Percentiles rank a stretch among this genome's conserved stretches.
Evolutionary conservation across 148 eudicot genomes (phyloP).

Genomic region (Linanthus parryae): DNA sequence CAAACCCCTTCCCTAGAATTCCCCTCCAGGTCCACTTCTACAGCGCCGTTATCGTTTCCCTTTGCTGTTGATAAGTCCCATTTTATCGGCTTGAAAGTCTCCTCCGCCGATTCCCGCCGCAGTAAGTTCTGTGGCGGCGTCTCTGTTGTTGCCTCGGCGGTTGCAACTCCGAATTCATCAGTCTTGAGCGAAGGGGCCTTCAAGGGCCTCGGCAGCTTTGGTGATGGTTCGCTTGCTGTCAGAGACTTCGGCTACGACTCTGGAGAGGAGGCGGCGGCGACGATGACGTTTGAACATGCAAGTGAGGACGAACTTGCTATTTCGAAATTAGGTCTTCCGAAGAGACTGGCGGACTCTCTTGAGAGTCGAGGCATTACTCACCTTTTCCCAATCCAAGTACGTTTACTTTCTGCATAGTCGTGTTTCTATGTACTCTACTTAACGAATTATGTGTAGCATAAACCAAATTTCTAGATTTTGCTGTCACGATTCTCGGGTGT

Average conservation of each 20-base stretch:
- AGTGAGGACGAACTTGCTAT: constrained; percentile 56
- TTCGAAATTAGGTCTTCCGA: constrained; percentile 67
- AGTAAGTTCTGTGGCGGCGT: constrained; percentile 14
- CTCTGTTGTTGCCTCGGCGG: constrained; percentile 41
- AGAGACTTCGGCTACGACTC: constrained; percentile 24
- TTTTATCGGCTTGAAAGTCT: constrained; percentile 9
- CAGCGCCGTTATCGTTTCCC: no score
- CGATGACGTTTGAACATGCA: constrained; percentile 3
- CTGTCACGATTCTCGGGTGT: no score
- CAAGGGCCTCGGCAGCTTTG: constrained; percentile 49
- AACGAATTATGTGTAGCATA: no score
- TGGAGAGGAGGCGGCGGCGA: constrained; percentile 22
- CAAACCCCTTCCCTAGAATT: not conserved
- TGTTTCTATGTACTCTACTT: no score
- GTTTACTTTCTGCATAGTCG: not conserved
- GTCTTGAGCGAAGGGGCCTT: constrained; percentile 77
- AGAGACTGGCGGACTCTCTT: constrained; percentile 57
- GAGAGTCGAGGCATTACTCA: constrained; percentile 61
- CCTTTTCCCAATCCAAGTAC: constrained; percentile 92
- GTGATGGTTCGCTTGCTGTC: constrained; percentile 22
- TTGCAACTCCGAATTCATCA: constrained; percentile 56
- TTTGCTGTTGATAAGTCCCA: not conserved
- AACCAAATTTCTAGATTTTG: no score
- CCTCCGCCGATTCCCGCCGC: not conserved
- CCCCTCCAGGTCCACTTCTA: not conserved